Percentiles rank a stretch among this genome's conserved stretches.
phyloP scores from a whole-genome alignment of 1,284 basidiomycete genomes.

The Thelephora terrestris region DNA sequence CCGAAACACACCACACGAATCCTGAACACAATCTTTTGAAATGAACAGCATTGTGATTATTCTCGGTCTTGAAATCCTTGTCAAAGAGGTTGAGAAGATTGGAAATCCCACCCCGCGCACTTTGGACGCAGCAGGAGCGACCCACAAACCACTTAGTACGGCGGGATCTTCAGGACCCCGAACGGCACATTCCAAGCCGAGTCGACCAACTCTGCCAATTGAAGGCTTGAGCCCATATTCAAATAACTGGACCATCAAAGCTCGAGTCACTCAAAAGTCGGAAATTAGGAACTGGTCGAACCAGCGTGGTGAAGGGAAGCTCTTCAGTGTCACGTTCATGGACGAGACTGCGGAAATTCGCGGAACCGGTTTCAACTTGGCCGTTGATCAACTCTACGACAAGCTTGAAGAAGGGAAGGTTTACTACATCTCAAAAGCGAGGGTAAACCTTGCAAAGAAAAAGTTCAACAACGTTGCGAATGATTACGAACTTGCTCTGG shows the following conservation, averaged over 20 bases:
- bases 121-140: conserved; percentile 16
- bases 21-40: conserved; percentile 7
- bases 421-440: conserved; percentile 85
- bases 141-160: conserved; percentile 13
- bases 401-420: conserved; percentile 88
- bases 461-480: conserved; percentile 89
- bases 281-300: conserved; percentile 92
- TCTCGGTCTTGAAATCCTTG: conserved; percentile 57
- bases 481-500: conserved; percentile 93
- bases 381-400: conserved; percentile 78
- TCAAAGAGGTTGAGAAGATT: conserved; percentile 54
- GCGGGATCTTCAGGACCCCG: conserved; percentile 11
- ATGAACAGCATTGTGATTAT: conserved; percentile 73
- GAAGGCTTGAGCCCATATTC: conserved; percentile 95
- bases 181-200: conserved; percentile 16
- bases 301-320: conserved; percentile 85
- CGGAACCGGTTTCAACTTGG: conserved; percentile 87
- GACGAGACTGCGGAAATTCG: conserved; percentile 93
- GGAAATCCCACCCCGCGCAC: conserved; percentile 45
- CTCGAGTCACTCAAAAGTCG: conserved; percentile 83
- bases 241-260: conserved; percentile 98
- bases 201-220: conserved; percentile 68
- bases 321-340: conserved; percentile 91
- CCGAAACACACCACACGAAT: neutral
- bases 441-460: conserved; percentile 94